Evolutionary conservation across 495 filamentous ascomycete genomes (phyloP).

Genomic region (Xylaria acuta): DNA sequence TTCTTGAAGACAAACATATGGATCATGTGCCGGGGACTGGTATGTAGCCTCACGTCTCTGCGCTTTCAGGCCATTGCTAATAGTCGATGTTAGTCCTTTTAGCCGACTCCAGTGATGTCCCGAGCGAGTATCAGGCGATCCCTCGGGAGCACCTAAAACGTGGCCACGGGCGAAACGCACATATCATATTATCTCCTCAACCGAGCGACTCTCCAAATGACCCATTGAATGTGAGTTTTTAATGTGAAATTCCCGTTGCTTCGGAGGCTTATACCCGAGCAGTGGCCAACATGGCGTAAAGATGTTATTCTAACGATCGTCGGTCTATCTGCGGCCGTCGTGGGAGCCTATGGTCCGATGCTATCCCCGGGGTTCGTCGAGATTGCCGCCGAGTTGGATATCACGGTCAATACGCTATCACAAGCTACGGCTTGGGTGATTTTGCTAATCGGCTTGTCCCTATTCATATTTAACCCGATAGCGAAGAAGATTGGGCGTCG

Average conservation of each 20-base stretch:
- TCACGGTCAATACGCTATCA: constrained; percentile 41
- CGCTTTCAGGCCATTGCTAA: constrained; percentile 8
- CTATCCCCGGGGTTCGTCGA: constrained; percentile 55
- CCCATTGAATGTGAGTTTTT: constrained; percentile 52
- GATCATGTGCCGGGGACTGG: constrained; percentile 58
- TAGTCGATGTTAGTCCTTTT: constrained; percentile 46
- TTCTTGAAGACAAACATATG: constrained; percentile 42
- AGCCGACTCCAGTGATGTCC: constrained; percentile 51
- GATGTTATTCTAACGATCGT: constrained; percentile 61
- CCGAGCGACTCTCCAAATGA: constrained; percentile 63
- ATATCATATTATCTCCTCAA: constrained; percentile 61
- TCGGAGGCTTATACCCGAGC: constrained; percentile 32
- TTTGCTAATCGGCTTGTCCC: constrained; percentile 42
- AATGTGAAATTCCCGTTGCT: neutral
- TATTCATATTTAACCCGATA: constrained; percentile 67
- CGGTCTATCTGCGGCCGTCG: constrained; percentile 59
- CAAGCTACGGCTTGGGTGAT: constrained; percentile 49
- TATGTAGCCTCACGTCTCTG: constrained; percentile 36
- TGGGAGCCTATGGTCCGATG: constrained; percentile 64
- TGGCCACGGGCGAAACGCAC: constrained; percentile 51
- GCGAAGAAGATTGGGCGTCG: constrained; percentile 69
- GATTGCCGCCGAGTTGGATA: constrained; percentile 45
- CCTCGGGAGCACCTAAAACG: constrained; percentile 56
- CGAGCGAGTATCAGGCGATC: constrained; percentile 49
- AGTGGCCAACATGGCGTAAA: constrained; percentile 61